Evolutionary conservation across 225 moss, liverwort and hornwort genomes (phyloP).

Genomic region (Pleurozium schreberi): DNA sequence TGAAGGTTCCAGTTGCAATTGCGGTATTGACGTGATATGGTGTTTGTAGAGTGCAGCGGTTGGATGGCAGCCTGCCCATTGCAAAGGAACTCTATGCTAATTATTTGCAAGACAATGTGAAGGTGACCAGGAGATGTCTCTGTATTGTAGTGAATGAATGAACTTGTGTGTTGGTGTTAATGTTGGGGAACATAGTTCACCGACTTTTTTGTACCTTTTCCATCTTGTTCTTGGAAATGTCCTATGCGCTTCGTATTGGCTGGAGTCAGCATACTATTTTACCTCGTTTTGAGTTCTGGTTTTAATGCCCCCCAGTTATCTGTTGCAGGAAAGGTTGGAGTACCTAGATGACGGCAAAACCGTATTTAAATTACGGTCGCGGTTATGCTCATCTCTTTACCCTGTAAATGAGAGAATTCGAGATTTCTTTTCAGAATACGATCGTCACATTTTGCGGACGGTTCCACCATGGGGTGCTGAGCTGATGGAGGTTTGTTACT

Average conservation of each 20-base stretch:
- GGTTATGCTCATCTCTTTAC: slow-evolving; percentile 85
- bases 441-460: slow-evolving; percentile 74
- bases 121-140: slow-evolving; percentile 31
- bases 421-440: slow-evolving; percentile 88
- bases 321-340: slow-evolving; percentile 79
- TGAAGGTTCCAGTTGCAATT: not conserved
- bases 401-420: slow-evolving; percentile 87
- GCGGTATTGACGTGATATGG: not conserved
- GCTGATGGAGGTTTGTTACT: slow-evolving; percentile 68
- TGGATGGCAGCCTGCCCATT: slow-evolving; percentile 85
- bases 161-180: not conserved
- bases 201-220: not conserved
- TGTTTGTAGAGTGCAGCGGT: slow-evolving; percentile 69
- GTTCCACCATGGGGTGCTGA: slow-evolving; percentile 90
- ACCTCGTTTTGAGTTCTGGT: not conserved
- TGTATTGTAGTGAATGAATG: not conserved
- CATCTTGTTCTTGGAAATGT: not conserved
- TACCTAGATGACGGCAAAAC: slow-evolving; percentile 87
- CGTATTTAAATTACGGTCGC: slow-evolving; percentile 67
- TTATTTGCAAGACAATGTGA: slow-evolving; percentile 85
- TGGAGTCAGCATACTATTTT: not conserved
- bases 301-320: not conserved
- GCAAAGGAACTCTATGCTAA: slow-evolving; percentile 78
- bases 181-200: not conserved
- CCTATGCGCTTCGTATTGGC: not conserved